A percentile compares a stretch with the other conserved stretches of the same genome.
Evolutionary conservation across 1,284 basidiomycete species (phyloP).

Genomic region (Malassezia slooffiae): DNA sequence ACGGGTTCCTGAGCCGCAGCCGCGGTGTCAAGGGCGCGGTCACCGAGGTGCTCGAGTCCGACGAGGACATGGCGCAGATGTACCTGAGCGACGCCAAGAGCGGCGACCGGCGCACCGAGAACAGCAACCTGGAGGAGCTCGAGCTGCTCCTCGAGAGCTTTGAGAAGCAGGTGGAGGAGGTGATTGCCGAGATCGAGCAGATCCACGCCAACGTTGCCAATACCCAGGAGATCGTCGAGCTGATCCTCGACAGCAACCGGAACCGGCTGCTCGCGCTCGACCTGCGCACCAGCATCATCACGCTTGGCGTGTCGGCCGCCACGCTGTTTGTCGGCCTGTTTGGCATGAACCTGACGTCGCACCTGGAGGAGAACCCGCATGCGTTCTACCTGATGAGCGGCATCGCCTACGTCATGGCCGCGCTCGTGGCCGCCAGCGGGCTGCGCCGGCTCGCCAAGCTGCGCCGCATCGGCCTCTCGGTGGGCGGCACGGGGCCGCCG

Average conservation of each 20-base stretch:
- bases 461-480: conserved; percentile 22
- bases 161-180: conserved; percentile 56
- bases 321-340: conserved; percentile 84
- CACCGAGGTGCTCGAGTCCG: conserved; percentile 33
- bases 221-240: conserved; percentile 92
- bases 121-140: conserved; percentile 56
- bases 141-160: conserved; percentile 88
- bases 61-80: conserved; percentile 69
- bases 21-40: conserved; percentile 30
- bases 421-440: conserved; percentile 17
- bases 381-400: conserved; percentile 25
- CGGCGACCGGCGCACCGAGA: conserved; percentile 11
- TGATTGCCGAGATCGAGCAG: conserved; percentile 28
- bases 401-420: conserved; percentile 19
- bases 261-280: conserved; percentile 85
- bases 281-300: conserved; percentile 80
- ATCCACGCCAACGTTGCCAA: conserved; percentile 58
- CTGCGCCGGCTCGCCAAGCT: conserved; percentile 20
- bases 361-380: conserved; percentile 27
- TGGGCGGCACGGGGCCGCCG: background rate
- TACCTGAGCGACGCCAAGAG: conserved; percentile 52
- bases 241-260: conserved; percentile 90
- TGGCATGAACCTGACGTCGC: conserved; percentile 64
- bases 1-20: conserved; percentile 23
- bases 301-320: conserved; percentile 81